Evolutionary conservation across 352 stramenopile genomes (phyloP).

Genomic region (Pythium phragmitis): DNA sequence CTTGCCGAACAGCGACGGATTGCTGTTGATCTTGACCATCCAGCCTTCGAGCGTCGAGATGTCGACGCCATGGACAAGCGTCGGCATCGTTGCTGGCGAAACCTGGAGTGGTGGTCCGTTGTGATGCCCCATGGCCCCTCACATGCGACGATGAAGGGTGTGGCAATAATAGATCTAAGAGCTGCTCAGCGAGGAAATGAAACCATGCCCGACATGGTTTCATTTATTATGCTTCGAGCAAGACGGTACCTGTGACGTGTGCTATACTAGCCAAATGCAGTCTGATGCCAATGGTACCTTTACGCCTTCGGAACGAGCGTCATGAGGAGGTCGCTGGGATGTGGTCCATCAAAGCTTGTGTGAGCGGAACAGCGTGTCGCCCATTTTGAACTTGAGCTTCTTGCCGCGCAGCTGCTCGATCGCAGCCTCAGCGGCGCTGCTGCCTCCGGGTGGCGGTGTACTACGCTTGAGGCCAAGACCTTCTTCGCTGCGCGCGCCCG

Average conservation of each 20-base stretch:
- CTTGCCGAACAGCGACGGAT: slow-evolving; percentile 78
- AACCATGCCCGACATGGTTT: no score
- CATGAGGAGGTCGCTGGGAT: neutral
- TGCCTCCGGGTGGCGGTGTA: slow-evolving; percentile 24
- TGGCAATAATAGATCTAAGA: no score
- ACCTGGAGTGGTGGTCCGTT: neutral
- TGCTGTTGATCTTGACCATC: slow-evolving; percentile 88
- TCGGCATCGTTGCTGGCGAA: slow-evolving; percentile 8
- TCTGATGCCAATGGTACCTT: no score
- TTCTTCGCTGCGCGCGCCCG: slow-evolving; percentile 27
- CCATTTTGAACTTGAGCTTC: slow-evolving; percentile 88
- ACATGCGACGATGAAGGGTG: no score
- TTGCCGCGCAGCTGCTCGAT: slow-evolving; percentile 82
- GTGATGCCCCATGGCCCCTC: no score
- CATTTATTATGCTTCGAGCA: no score
- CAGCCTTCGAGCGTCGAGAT: slow-evolving; percentile 82
- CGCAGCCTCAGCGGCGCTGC: slow-evolving; percentile 33
- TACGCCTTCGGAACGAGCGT: no score
- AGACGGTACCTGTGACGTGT: no score
- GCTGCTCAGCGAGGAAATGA: no score
- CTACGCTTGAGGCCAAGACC: slow-evolving; percentile 24
- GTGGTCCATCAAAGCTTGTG: slow-evolving; percentile 60
- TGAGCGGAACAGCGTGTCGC: slow-evolving; percentile 72
- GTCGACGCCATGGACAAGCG: slow-evolving; percentile 72
- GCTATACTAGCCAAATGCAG: no score